These are phyloP conservation scores for Aethionema arabicum DNA, from an alignment of 345 rosid genomes.

Conservation along the genomic window DNA sequence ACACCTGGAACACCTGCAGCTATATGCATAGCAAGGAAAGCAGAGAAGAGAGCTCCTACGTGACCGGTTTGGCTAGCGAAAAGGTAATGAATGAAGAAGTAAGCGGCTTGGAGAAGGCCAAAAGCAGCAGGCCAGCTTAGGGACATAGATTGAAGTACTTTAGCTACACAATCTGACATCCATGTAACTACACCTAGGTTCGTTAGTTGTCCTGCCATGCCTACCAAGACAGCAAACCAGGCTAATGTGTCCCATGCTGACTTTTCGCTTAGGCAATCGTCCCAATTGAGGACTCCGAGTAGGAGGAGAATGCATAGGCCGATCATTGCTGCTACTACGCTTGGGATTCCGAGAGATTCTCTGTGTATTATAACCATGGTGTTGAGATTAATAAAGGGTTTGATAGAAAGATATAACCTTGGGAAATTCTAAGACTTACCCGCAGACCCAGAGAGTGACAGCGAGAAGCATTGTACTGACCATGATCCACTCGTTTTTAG, in stretches of 20 bases:
- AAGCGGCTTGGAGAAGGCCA: slow-evolving; percentile 83
- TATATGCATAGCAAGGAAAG: slow-evolving; percentile 92
- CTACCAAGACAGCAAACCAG: slow-evolving; percentile 93
- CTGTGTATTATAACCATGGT: slow-evolving; percentile 41
- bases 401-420: background rate
- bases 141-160: slow-evolving; percentile 61
- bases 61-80: slow-evolving; percentile 99
- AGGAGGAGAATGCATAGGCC: slow-evolving; percentile 82
- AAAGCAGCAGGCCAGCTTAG: slow-evolving; percentile 94
- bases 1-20: slow-evolving; percentile 88
- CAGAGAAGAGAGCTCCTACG: slow-evolving; percentile 93
- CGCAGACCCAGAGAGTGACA: slow-evolving; percentile 86
- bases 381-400: background rate
- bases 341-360: slow-evolving; percentile 75
- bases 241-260: slow-evolving; percentile 98
- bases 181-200: slow-evolving; percentile 81
- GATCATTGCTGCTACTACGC: slow-evolving; percentile 97
- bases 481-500: slow-evolving; percentile 88
- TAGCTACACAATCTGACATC: slow-evolving; percentile 84
- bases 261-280: slow-evolving; percentile 89
- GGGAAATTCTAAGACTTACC: slow-evolving; percentile 50
- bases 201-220: slow-evolving; percentile 94
- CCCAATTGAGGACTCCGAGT: slow-evolving; percentile 94
- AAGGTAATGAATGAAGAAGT: slow-evolving; percentile 88
- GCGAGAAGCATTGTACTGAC: slow-evolving; percentile 92